Evolutionary conservation across 2,329 filamentous ascomycete genomes (phyloP).

Genomic region (Blastomyces emzantsi): DNA sequence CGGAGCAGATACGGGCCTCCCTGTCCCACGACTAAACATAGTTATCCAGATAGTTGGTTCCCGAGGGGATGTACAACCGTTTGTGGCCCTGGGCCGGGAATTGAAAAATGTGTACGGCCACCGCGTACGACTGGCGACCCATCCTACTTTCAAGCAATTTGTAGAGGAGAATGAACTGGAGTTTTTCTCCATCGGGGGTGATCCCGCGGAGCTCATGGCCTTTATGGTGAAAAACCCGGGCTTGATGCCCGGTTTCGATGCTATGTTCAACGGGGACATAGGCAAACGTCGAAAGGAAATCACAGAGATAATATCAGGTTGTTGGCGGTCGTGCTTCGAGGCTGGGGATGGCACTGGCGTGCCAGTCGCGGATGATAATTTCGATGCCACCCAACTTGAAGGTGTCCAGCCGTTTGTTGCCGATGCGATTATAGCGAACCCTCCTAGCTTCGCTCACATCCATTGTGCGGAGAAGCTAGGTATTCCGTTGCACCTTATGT

Average conservation of each 20-base stretch:
- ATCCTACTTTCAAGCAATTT: constrained; percentile 58
- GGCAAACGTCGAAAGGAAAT: constrained; percentile 65
- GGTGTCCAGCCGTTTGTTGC: constrained; percentile 65
- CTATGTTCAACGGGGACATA: constrained; percentile 67
- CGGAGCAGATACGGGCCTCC: constrained; percentile 53
- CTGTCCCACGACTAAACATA: constrained; percentile 55
- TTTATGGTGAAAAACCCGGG: constrained; percentile 90
- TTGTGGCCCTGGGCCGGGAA: constrained; percentile 58
- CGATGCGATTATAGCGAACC: constrained; percentile 81
- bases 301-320: constrained; percentile 69
- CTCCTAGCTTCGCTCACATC: constrained; percentile 66
- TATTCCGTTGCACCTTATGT: constrained; percentile 76
- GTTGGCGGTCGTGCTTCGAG: constrained; percentile 79
- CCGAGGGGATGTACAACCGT: constrained; percentile 67
- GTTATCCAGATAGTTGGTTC: constrained; percentile 69
- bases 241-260: constrained; percentile 72
- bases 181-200: constrained; percentile 68
- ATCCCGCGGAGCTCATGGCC: constrained; percentile 68
- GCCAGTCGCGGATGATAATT: constrained; percentile 43
- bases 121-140: constrained; percentile 64
- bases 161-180: constrained; percentile 63
- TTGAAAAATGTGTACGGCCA: constrained; percentile 59
- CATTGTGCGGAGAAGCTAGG: constrained; percentile 72
- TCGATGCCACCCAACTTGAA: constrained; percentile 38
- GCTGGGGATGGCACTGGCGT: constrained; percentile 57